Percentiles rank a stretch among this genome's conserved stretches.
phyloP scores from a whole-genome alignment of 1,139 yeast genomes.

The Arxiozyma heterogenica region DNA sequence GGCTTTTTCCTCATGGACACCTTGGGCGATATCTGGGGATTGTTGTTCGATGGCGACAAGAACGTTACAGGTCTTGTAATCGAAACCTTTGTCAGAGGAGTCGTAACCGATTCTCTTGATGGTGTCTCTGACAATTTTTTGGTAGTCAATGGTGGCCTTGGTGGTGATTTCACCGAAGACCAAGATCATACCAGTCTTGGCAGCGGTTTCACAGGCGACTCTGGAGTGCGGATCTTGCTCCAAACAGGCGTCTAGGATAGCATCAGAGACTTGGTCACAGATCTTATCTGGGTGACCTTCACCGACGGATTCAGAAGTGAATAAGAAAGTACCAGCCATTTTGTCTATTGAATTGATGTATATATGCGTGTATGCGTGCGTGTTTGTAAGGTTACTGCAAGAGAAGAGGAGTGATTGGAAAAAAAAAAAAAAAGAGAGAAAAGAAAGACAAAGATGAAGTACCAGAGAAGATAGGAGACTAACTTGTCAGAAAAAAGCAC shows the following conservation, averaged over 20 bases:
- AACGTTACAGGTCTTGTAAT: slow-evolving; percentile 98
- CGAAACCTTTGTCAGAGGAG: slow-evolving; percentile 91
- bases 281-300: slow-evolving; percentile 99
- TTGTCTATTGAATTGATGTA: background rate
- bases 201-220: slow-evolving; percentile 98
- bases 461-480: no score
- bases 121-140: slow-evolving; percentile 94
- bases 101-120: slow-evolving; percentile 98
- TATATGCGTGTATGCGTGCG: no score
- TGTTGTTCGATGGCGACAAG: slow-evolving; percentile 99
- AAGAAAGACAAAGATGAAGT: no score
- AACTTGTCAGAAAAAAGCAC: no score
- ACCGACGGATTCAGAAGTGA: slow-evolving; percentile 96
- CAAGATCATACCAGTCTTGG: slow-evolving; percentile 98
- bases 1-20: slow-evolving; percentile 94
- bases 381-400: background rate
- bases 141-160: slow-evolving; percentile 89
- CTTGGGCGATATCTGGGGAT: slow-evolving; percentile 98
- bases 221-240: slow-evolving; percentile 93
- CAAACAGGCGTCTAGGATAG: slow-evolving; percentile 95
- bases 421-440: background rate
- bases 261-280: slow-evolving; percentile 98
- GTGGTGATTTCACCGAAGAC: slow-evolving; percentile 99
- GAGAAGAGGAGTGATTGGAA: no score
- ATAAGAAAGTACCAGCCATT: slow-evolving; percentile 45